Conservation (phyloP, 352 stramenopile genomes). For the Aphanomyces euteiches region DNA sequence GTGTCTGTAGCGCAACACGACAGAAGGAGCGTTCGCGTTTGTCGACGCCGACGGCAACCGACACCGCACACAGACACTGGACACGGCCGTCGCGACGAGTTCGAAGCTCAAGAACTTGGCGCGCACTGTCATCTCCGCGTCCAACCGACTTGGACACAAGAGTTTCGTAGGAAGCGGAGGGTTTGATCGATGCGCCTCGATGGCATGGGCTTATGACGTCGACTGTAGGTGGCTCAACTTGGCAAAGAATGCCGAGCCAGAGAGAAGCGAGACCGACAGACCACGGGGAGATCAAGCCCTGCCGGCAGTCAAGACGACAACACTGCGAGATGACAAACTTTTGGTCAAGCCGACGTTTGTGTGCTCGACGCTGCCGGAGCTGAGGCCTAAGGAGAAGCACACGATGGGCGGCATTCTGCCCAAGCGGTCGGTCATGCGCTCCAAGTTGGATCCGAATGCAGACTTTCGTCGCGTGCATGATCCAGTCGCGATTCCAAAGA, state of each 20-base stretch:
- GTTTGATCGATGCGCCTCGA: no score
- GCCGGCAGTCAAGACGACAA: neutral
- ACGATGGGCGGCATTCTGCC: slow-evolving; percentile 62
- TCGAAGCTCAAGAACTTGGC: slow-evolving; percentile 15
- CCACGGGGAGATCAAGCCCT: neutral
- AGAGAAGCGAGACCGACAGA: neutral
- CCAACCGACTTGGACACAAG: slow-evolving; percentile 14
- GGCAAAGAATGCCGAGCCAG: neutral
- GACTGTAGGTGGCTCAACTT: neutral
- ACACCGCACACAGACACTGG: slow-evolving; percentile 49
- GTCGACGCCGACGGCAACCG: slow-evolving; percentile 52
- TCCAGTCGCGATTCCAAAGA: slow-evolving; percentile 69
- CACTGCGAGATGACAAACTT: neutral
- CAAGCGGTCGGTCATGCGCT: slow-evolving; percentile 60
- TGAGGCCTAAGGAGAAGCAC: slow-evolving; percentile 53
- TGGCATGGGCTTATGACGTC: no score
- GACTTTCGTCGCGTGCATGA: slow-evolving; percentile 70
- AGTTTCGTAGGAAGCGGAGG: no score
- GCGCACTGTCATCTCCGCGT: slow-evolving; percentile 23
- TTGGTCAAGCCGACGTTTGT: slow-evolving; percentile 17
- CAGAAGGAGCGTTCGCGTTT: slow-evolving; percentile 52
- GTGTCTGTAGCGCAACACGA: slow-evolving; percentile 43
- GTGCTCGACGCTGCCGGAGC: slow-evolving; percentile 43
- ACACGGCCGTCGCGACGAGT: slow-evolving; percentile 44
- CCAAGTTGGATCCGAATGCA: slow-evolving; percentile 55